These are phyloP conservation scores for Fusarium tuaranense DNA, from an alignment of 2,329 filamentous ascomycete genomes.

Conservation along the genomic window DNA sequence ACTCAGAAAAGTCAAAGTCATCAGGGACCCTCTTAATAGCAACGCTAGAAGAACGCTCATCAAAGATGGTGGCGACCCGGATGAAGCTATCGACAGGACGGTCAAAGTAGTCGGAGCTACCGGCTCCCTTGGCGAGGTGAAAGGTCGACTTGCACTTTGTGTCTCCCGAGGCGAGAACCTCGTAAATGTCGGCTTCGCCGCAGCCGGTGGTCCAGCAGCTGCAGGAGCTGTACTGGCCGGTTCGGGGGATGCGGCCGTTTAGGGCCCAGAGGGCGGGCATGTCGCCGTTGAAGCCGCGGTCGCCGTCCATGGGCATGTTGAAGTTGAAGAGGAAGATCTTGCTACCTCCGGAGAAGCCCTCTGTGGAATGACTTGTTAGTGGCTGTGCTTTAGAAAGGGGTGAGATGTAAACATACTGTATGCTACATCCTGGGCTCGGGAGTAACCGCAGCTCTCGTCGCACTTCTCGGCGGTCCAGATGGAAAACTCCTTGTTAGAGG, in stretches of 20 bases:
- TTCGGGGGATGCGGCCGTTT: constrained; percentile 78
- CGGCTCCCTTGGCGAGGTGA: constrained; percentile 72
- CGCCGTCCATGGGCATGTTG: constrained; percentile 73
- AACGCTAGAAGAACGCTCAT: constrained; percentile 61
- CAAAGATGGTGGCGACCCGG: constrained; percentile 74
- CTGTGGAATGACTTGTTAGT: constrained; percentile 49
- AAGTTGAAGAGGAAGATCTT: constrained; percentile 83
- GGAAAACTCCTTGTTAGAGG: constrained; percentile 59
- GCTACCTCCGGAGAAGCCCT: constrained; percentile 77
- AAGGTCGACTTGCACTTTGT: constrained; percentile 77
- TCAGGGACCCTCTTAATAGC: constrained; percentile 66
- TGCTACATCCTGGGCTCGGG: constrained; percentile 56
- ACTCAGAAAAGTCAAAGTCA: constrained; percentile 54
- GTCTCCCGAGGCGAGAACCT: constrained; percentile 75
- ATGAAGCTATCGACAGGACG: constrained; percentile 70
- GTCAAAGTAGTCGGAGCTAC: constrained; percentile 78
- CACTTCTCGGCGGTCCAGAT: constrained; percentile 60
- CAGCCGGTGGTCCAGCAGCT: constrained; percentile 78
- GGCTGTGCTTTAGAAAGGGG: constrained; percentile 4
- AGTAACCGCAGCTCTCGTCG: constrained; percentile 56
- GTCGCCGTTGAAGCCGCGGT: constrained; percentile 66
- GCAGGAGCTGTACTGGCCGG: constrained; percentile 77
- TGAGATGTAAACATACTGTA: constrained; percentile 53
- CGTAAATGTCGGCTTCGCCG: constrained; percentile 82
- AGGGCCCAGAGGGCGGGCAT: constrained; percentile 83